These are phyloP conservation scores for Alternaria sp. DNA, from an alignment of 2,329 filamentous ascomycete genomes.

Conservation along the genomic window DNA sequence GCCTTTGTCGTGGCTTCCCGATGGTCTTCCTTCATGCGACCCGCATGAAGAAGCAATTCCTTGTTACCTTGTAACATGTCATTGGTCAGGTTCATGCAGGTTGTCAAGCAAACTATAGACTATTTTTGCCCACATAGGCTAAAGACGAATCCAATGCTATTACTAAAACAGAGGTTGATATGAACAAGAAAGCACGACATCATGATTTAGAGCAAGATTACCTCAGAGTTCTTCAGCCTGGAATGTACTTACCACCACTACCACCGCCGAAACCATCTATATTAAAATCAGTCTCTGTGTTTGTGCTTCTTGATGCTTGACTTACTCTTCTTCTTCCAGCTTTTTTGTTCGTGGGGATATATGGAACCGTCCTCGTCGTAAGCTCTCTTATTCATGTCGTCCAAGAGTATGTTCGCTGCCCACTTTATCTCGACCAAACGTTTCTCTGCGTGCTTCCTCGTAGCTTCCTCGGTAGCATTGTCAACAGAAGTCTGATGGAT, in stretches of 20 bases:
- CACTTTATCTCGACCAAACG: constrained; percentile 11
- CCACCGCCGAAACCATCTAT: neutral
- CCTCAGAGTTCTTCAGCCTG: neutral
- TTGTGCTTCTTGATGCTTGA: neutral
- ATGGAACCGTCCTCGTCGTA: constrained; percentile 13
- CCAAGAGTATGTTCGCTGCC: constrained; percentile 7
- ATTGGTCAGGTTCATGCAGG: neutral
- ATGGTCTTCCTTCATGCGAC: too few relatives aligned
- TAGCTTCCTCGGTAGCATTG: neutral
- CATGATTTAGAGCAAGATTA: neutral
- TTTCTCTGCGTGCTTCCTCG: neutral
- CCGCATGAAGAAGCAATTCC: too few relatives aligned
- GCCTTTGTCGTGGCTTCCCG: too few relatives aligned
- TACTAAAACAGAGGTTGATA: neutral
- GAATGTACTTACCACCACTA: neutral
- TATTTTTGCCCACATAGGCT: neutral
- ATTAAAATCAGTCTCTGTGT: neutral
- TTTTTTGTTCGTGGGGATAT: neutral
- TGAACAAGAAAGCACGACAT: neutral
- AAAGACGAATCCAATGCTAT: neutral
- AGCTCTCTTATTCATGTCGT: constrained; percentile 11
- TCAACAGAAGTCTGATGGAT: constrained; percentile 3
- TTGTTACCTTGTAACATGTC: too few relatives aligned
- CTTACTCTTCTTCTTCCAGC: constrained; percentile 13
- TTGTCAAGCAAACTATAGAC: neutral